Conservation (phyloP, 345 rosid species). For the Populus alba region DNA sequence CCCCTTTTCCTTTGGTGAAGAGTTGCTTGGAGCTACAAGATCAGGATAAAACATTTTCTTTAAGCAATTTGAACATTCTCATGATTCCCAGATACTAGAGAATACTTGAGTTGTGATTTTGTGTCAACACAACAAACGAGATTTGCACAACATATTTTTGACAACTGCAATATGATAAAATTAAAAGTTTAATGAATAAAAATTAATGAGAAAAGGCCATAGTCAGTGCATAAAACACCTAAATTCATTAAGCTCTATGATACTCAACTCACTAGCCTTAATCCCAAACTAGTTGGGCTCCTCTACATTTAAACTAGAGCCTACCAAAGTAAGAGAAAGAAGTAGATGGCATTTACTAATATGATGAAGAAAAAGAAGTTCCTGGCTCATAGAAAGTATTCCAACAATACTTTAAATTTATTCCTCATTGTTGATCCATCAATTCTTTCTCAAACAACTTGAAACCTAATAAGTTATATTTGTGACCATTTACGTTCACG, state of each 20-base stretch:
- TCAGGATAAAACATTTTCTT: slow-evolving; percentile 13
- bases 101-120: background rate
- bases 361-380: background rate
- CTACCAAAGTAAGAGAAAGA: background rate
- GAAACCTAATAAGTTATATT: background rate
- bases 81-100: background rate
- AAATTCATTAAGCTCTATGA: background rate
- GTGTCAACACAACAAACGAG: background rate
- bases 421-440: background rate
- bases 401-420: background rate
- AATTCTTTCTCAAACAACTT: background rate
- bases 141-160: background rate
- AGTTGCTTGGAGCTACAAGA: slow-evolving; percentile 25
- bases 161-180: background rate
- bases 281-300: background rate
- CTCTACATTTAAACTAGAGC: background rate
- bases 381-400: background rate
- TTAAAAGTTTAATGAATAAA: background rate
- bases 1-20: slow-evolving; percentile 23
- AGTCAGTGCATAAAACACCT: background rate
- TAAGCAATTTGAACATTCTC: background rate
- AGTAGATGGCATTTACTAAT: background rate
- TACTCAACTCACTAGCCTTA: background rate
- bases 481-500: background rate
- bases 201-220: background rate